Base-by-base conservation (phyloP, 2,329 filamentous ascomycete genomes). In the Aaosphaeria arxii region DNA sequence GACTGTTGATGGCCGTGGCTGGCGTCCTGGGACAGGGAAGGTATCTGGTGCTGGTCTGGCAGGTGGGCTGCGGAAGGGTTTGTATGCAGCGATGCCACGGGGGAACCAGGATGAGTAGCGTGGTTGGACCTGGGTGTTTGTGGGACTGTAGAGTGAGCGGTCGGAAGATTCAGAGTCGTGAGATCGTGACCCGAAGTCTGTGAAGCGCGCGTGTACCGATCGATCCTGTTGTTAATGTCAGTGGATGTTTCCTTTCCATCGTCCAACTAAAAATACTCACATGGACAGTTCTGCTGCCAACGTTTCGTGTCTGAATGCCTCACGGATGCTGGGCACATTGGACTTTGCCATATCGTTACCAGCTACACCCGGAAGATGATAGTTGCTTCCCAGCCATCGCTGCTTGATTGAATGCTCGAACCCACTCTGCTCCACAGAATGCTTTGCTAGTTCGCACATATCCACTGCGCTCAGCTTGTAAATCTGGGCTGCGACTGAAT, bases 371-470 rank as follows among this genome's bases (percentile, higher is more conserved):
- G 89, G 87, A 36, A 87, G 74, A 63, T 88, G 78, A 67, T 86
- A 97, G 54, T 88, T 83, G 31, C 80, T 76, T 3, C 94, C 94
- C 4, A 99, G 76, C 92, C 92, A 99, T 69, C 91, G 84, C 64
- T 91, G 85, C 73, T 99, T 99, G 62, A 97, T 78, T 9, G 85
- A 81, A 59, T 88, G 78, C 67, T 99, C 94, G 64, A 95, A 99
- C 5, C 94, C 94, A 67, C 90, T 95, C 69, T 99, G 94, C 60
- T 87, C 84, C 38, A 99, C 94, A 7, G 90, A 96, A 68, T 97
- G 92, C 73, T 96, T 96, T 28, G 94, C 94, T 48, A 99, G 73
- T 73, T 99, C 94, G 66, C 94, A 97, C 94, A 99, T 99, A 64
- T 99, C 94, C 4, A 97, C 91, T 1, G 92, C 88, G 63, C 86